These are phyloP conservation scores for Nannizziopsis barbatae DNA, from an alignment of 2,329 filamentous ascomycete species.

Conservation along the genomic window DNA sequence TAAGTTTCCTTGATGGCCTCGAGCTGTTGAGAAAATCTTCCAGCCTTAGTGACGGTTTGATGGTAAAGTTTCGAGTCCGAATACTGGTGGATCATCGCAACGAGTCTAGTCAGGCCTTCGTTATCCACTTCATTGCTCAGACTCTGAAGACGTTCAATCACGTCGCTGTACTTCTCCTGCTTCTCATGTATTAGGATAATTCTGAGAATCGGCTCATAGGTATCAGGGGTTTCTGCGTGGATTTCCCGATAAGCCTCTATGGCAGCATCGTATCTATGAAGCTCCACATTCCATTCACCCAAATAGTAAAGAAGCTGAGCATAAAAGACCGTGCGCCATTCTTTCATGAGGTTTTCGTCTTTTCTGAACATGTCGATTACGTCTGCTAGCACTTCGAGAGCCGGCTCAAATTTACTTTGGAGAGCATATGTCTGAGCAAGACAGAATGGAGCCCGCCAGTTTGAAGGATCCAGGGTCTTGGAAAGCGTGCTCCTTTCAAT, in stretches of 20 bases:
- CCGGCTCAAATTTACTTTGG: slow-evolving; percentile 8
- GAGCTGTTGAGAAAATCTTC: slow-evolving; percentile 3
- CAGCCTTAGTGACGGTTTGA: slow-evolving; percentile 9
- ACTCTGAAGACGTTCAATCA: slow-evolving; percentile 16
- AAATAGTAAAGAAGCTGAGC: slow-evolving; percentile 8
- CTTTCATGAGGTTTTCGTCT: slow-evolving; percentile 8
- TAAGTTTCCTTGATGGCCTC: slow-evolving; percentile 11
- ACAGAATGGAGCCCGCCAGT: slow-evolving; percentile 20
- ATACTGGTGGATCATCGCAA: slow-evolving; percentile 12
- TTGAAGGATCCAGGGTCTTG: slow-evolving; percentile 11
- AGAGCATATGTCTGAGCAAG: slow-evolving; percentile 15
- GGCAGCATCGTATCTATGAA: slow-evolving; percentile 10
- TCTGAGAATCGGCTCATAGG: slow-evolving; percentile 12
- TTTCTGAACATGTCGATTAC: slow-evolving; percentile 14
- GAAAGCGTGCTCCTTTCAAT: slow-evolving; percentile 18
- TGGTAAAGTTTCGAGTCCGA: slow-evolving; percentile 5
- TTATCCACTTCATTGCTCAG: slow-evolving; percentile 11
- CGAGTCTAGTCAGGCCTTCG: slow-evolving; percentile 10
- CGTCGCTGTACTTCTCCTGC: slow-evolving; percentile 12
- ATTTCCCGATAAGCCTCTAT: slow-evolving; percentile 12
- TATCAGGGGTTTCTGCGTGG: slow-evolving; percentile 11
- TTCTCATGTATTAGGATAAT: slow-evolving; percentile 9
- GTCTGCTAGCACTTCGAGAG: slow-evolving; percentile 8
- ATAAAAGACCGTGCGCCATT: slow-evolving; percentile 11
- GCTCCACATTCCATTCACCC: slow-evolving; percentile 8